A percentile compares a stretch with the other conserved stretches of the same genome.
These are phyloP conservation scores for Yamadazyma epiphylla DNA, from an alignment of 1,139 yeast species.

Conservation along the genomic window DNA sequence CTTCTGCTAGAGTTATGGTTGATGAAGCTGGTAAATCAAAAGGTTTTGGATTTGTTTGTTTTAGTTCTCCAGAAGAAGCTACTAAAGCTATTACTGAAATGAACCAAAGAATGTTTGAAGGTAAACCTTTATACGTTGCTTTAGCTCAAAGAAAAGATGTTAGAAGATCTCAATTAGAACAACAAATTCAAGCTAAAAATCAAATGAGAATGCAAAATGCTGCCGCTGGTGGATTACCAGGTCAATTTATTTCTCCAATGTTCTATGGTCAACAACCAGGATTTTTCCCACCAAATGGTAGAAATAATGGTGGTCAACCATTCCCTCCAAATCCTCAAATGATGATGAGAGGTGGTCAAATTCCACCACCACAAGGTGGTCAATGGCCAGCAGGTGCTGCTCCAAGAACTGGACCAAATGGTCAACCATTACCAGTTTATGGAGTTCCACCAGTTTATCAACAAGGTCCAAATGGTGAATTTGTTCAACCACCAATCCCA, in stretches of 20 bases:
- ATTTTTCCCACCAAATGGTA: conserved; percentile 73
- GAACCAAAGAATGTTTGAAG: conserved; percentile 95
- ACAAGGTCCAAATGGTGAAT: conserved; percentile 31
- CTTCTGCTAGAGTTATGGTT: conserved; percentile 95
- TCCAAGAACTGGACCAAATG: conserved; percentile 60
- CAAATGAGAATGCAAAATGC: conserved; percentile 98
- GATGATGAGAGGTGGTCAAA: conserved; percentile 81
- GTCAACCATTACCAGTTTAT: conserved; percentile 76
- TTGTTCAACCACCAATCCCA: conserved; percentile 16
- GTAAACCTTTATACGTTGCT: conserved; percentile 97
- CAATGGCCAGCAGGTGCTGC: conserved; percentile 38
- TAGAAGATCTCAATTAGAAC: conserved; percentile 95
- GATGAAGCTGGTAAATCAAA: conserved; percentile 93
- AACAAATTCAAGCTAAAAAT: conserved; percentile 97
- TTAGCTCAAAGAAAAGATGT: conserved; percentile 99
- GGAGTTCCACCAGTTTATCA: conserved; percentile 79
- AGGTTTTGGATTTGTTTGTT: conserved; percentile 98
- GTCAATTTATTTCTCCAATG: conserved; percentile 95
- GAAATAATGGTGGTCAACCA: conserved; percentile 50
- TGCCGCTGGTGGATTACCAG: conserved; percentile 88
- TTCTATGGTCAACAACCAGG: conserved; percentile 89
- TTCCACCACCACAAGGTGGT: conserved; percentile 57
- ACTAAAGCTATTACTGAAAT: conserved; percentile 97
- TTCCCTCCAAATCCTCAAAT: conserved; percentile 88
- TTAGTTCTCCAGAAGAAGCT: conserved; percentile 98